A percentile compares a stretch with the other conserved stretches of the same genome.
Conservation (phyloP, 1,139 yeast species). For the Kodamaea arcana region DNA sequence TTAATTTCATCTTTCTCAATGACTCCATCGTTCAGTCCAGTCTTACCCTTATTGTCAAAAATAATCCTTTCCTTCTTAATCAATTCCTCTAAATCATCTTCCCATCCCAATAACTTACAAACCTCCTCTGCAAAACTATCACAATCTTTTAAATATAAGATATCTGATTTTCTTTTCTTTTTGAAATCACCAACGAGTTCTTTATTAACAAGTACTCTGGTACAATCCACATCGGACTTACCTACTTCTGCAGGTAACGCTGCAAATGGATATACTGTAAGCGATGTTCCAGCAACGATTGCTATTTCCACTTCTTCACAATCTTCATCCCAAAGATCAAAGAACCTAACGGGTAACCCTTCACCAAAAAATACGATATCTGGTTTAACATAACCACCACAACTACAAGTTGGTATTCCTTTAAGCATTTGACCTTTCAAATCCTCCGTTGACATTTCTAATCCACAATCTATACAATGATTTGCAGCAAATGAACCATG, state of each 20-base stretch:
- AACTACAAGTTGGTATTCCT: conserved; percentile 52
- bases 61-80: conserved; percentile 15
- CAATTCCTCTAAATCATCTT: conserved; percentile 40
- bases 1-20: background rate
- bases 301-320: conserved; percentile 60
- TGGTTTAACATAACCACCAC: conserved; percentile 81
- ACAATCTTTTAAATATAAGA: conserved; percentile 56
- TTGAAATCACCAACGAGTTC: conserved; percentile 75
- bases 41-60: conserved; percentile 2
- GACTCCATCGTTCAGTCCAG: conserved; percentile 1
- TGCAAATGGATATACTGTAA: conserved; percentile 89
- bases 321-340: conserved; percentile 67
- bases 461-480: conserved; percentile 74
- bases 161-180: conserved; percentile 49
- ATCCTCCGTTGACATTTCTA: conserved; percentile 48
- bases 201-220: conserved; percentile 69
- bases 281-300: conserved; percentile 87
- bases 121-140: conserved; percentile 57
- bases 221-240: conserved; percentile 31
- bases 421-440: conserved; percentile 42
- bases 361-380: conserved; percentile 94
- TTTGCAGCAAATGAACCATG: conserved; percentile 89
- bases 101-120: conserved; percentile 63
- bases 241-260: conserved; percentile 66
- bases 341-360: conserved; percentile 66